Conservation (phyloP, 148 eudicot genomes). For the Talinum fruticosum region DNA sequence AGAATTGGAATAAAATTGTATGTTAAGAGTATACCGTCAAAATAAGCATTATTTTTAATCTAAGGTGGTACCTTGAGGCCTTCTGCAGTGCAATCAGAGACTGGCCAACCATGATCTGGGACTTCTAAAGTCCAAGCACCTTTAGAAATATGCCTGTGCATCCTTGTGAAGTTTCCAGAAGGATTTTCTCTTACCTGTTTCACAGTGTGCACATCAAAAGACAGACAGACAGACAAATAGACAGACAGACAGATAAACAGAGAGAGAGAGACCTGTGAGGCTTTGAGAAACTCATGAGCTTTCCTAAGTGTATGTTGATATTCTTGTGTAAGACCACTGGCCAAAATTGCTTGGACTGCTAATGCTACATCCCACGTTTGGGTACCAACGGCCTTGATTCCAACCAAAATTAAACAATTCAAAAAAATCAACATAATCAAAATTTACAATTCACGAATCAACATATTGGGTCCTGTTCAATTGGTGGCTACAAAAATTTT, state of each 20-base stretch:
- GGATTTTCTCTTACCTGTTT: slow-evolving; percentile 47
- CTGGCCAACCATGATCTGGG: slow-evolving; percentile 74
- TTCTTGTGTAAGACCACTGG: slow-evolving; percentile 29
- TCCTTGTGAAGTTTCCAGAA: slow-evolving; percentile 39
- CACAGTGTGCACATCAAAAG: not conserved
- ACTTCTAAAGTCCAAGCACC: slow-evolving; percentile 66
- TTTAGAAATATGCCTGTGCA: slow-evolving; percentile 53
- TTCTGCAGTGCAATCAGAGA: slow-evolving; percentile 71
- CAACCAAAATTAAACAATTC: not conserved
- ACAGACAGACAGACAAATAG: not conserved
- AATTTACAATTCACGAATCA: too few relatives aligned
- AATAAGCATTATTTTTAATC: too few relatives aligned
- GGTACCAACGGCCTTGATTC: not conserved
- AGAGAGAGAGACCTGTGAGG: slow-evolving; percentile 33
- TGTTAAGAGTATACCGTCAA: too few relatives aligned
- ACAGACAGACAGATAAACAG: not conserved
- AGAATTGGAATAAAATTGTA: too few relatives aligned
- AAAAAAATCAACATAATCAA: too few relatives aligned
- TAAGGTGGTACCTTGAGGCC: slow-evolving; percentile 46
- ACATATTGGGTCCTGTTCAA: too few relatives aligned
- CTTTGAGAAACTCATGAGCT: slow-evolving; percentile 38
- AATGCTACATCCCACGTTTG: slow-evolving; percentile 45
- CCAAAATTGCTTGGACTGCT: slow-evolving; percentile 44
- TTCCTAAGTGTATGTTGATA: slow-evolving; percentile 22
- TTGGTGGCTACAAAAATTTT: not conserved